Evolutionary conservation across 768 basidiomycete species (phyloP).

Genomic region (Boletus tomentosulus): DNA sequence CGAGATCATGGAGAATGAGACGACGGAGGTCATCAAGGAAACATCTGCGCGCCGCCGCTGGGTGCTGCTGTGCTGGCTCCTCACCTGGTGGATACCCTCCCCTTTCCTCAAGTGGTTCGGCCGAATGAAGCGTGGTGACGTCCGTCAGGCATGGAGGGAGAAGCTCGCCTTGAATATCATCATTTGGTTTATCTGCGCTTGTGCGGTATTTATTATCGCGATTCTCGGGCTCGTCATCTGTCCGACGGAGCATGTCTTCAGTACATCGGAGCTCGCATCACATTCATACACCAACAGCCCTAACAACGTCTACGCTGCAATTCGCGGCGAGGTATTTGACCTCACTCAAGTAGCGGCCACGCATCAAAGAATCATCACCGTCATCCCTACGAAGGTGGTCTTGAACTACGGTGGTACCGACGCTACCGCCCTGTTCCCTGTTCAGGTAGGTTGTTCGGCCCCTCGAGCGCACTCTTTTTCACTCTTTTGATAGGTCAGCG

Average conservation of each 20-base stretch:
- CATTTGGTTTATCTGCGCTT: slow-evolving; percentile 92
- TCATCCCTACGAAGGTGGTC: slow-evolving; percentile 71
- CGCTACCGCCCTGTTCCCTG: slow-evolving; percentile 82
- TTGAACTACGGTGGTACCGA: slow-evolving; percentile 80
- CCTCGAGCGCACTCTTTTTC: background rate
- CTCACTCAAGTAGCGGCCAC: slow-evolving; percentile 60
- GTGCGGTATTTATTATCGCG: slow-evolving; percentile 90
- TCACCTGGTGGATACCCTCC: slow-evolving; percentile 91
- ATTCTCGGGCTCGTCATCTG: slow-evolving; percentile 86
- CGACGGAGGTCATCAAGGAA: slow-evolving; percentile 83
- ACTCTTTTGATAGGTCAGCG: slow-evolving; percentile 63
- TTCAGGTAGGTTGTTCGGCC: slow-evolving; percentile 57
- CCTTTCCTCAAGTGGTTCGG: slow-evolving; percentile 66
- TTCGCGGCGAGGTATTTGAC: slow-evolving; percentile 96
- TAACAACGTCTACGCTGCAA: slow-evolving; percentile 73
- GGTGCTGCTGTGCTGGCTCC: slow-evolving; percentile 81
- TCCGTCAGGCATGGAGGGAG: slow-evolving; percentile 96
- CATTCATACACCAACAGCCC: slow-evolving; percentile 63
- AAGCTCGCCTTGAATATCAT: slow-evolving; percentile 92
- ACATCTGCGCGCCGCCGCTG: slow-evolving; percentile 76
- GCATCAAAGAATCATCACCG: slow-evolving; percentile 64
- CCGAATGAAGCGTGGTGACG: slow-evolving; percentile 90
- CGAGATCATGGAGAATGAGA: slow-evolving; percentile 85
- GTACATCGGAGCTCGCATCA: slow-evolving; percentile 63
- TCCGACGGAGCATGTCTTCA: slow-evolving; percentile 92